phyloP scores from a whole-genome alignment of 2,329 filamentous ascomycete species.

The Sarocladium kiliense region DNA sequence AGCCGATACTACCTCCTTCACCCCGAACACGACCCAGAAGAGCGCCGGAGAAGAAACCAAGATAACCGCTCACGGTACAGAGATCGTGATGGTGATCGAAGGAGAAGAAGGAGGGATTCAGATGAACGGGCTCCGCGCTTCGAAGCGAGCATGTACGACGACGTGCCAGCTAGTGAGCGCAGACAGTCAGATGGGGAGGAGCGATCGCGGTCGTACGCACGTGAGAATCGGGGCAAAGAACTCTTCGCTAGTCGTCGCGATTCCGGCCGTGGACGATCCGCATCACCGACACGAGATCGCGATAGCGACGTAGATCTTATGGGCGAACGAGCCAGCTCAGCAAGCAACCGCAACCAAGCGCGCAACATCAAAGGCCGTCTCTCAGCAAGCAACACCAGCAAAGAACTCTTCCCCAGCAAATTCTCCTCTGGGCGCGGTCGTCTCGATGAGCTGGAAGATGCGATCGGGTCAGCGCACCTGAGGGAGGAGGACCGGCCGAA shows the following conservation, averaged over 20 bases:
- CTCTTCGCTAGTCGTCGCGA: slow-evolving; percentile 48
- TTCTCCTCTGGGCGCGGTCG: slow-evolving; percentile 19
- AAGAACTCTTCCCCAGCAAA: slow-evolving; percentile 36
- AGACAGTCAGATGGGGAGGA: slow-evolving; percentile 23
- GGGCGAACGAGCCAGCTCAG: slow-evolving; percentile 21
- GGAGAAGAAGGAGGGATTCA: slow-evolving; percentile 32
- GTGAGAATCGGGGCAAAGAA: slow-evolving; percentile 51
- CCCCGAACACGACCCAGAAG: slow-evolving; percentile 80
- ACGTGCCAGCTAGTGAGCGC: slow-evolving; percentile 39
- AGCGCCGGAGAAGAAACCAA: slow-evolving; percentile 56
- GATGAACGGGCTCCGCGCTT: slow-evolving; percentile 48
- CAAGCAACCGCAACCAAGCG: slow-evolving; percentile 27
- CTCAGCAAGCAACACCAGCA: slow-evolving; percentile 23
- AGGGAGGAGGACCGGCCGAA: slow-evolving; percentile 40
- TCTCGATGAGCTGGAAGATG: slow-evolving; percentile 32
- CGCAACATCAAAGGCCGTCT: slow-evolving; percentile 29
- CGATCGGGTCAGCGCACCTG: slow-evolving; percentile 32
- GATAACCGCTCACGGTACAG: slow-evolving; percentile 57
- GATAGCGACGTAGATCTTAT: slow-evolving; percentile 36
- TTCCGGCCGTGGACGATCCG: slow-evolving; percentile 40
- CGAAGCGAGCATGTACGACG: slow-evolving; percentile 79
- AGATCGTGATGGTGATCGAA: slow-evolving; percentile 42
- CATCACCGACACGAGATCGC: slow-evolving; percentile 41
- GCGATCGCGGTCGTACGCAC: slow-evolving; percentile 21
- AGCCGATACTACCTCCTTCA: slow-evolving; percentile 92